phyloP scores from a whole-genome alignment of 192 early-diverging fungal genomes.

The Podochytrium sp. region DNA sequence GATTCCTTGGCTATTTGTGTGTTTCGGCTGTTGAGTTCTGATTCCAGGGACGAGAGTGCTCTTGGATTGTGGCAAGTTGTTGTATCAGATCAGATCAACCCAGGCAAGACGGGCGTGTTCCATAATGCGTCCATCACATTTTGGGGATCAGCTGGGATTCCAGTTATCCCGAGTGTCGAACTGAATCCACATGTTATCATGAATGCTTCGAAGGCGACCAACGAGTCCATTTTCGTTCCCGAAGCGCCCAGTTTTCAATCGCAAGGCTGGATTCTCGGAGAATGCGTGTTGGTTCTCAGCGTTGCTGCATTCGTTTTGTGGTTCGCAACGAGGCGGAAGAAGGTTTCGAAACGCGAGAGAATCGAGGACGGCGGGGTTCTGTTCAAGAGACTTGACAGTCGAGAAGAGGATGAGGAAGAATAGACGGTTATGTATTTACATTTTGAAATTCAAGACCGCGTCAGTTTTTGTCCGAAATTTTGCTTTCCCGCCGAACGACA shows the following conservation, averaged over 20 bases:
- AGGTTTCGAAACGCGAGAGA: background rate
- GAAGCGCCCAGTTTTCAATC: background rate
- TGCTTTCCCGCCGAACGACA: too few relatives aligned
- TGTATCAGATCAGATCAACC: background rate
- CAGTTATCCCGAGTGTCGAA: background rate
- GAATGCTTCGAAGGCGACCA: background rate
- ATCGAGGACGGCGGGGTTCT: background rate
- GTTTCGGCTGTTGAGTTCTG: background rate
- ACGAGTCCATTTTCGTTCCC: background rate
- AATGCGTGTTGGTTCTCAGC: background rate
- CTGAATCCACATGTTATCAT: background rate
- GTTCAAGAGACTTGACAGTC: background rate
- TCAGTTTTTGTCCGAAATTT: too few relatives aligned
- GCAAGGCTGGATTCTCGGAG: background rate
- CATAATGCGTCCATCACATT: slow-evolving; percentile 1
- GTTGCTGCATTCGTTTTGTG: background rate
- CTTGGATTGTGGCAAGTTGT: slow-evolving; percentile 6
- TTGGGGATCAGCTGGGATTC: background rate
- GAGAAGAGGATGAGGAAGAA: background rate
- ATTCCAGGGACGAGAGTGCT: background rate
- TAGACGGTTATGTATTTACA: too few relatives aligned
- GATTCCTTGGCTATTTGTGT: background rate
- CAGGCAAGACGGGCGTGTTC: background rate
- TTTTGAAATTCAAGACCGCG: too few relatives aligned
- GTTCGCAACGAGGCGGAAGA: background rate